Evolutionary conservation across 1,284 basidiomycete genomes (phyloP), one percentile per base, ranked within the genome.

Genomic region (Puccinia polysora): DNA sequence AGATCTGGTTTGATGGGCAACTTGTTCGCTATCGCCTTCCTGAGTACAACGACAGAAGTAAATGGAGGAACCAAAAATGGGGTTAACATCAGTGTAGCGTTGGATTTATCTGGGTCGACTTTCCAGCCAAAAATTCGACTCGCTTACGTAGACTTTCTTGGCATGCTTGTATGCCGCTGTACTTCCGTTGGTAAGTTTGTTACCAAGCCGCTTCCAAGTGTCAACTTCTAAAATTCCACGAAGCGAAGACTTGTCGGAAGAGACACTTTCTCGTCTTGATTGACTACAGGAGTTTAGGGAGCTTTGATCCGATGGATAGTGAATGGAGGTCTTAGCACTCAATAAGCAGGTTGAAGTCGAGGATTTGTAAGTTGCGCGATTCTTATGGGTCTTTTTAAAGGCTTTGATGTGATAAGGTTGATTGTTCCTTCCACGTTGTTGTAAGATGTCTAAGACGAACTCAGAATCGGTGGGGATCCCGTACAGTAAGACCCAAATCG

Each of bases 401-500:
- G 43, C 1, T 28, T 56, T 55, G 0, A 38, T n/a, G 40, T 45
- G 14, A 30, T 25, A 4, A 45, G 18, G 30, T 49, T 38, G 23
- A 60, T 62, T 50, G 14, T 25, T 36, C 38, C 28, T 40, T 28
- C 56, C 45, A 40, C 58, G 20, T 49, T 49, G 20, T 49, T 65
- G 59, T 50, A 72, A 56, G 15, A 72, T 28, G 49, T 72, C 14
- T 23, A 72, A 38, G 34, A 52, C 60, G 50, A 63, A 72, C 50
- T 72, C 70, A 23, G 60, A 6, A 55, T 72, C 62, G 38, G 59
- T 72, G 34, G 70, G 70, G n/a, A 72, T 58, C 2, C 40, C 50
- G 40, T 72, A 72, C n/a, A 72, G 58, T 25, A 72, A 6, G 28
- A 55, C 34, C 59, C 59, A 64, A 32, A 64, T 49, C 28, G 70